A percentile compares a stretch with the other conserved stretches of the same genome.
These are phyloP conservation scores for Hygrocybe punicea DNA, from an alignment of 768 basidiomycete genomes.

Conservation along the genomic window DNA sequence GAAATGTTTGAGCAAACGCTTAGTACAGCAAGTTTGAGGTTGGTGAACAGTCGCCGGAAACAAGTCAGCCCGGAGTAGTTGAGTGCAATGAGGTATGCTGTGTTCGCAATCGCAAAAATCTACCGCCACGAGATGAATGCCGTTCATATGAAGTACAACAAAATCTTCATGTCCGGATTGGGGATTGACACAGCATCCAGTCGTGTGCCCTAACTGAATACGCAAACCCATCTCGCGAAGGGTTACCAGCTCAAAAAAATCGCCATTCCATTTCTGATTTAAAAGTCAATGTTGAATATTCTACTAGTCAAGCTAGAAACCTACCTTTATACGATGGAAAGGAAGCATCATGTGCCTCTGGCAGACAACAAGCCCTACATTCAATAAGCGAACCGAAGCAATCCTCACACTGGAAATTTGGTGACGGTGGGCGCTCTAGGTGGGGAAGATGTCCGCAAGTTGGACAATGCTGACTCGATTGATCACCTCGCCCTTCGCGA, in stretches of 20 bases:
- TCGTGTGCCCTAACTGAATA: constrained; percentile 9
- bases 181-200: constrained; percentile 2
- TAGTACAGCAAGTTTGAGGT: constrained; percentile 29
- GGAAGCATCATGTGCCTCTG: constrained; percentile 5
- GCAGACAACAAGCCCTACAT: constrained; percentile 6
- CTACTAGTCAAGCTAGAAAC: not conserved
- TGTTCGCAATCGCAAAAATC: constrained; percentile 33
- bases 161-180: constrained; percentile 21
- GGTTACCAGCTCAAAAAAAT: constrained; percentile 1
- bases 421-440: not conserved
- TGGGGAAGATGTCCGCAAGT: not conserved
- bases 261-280: constrained; percentile 8
- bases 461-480: not conserved
- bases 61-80: constrained; percentile 28
- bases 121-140: constrained; percentile 30
- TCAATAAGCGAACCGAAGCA: constrained; percentile 6
- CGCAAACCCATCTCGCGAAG: constrained; percentile 6
- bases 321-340: constrained; percentile 6
- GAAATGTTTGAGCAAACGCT: constrained; percentile 22
- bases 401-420: constrained; percentile 5
- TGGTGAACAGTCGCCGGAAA: constrained; percentile 31
- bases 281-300: not conserved
- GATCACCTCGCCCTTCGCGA: constrained; percentile 4
- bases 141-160: constrained; percentile 28
- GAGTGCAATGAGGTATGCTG: constrained; percentile 14